Evolutionary conservation across 345 rosid genomes (phyloP).

Genomic region (Aegle marmelos): DNA sequence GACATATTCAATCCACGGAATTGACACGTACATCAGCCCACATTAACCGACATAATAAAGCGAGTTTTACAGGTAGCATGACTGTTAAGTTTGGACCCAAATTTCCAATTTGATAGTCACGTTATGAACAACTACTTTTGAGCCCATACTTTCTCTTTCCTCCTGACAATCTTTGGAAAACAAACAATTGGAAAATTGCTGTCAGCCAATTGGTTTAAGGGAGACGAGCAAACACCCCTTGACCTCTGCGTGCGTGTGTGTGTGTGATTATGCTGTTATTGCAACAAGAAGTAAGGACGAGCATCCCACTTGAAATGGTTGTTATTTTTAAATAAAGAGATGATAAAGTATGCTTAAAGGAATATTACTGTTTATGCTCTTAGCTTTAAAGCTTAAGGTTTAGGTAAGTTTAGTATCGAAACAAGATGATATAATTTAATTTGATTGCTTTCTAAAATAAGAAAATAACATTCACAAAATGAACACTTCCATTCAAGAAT

Average conservation of each 20-base stretch:
- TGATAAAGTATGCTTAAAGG: too few relatives aligned
- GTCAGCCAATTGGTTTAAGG: not conserved
- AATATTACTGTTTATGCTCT: too few relatives aligned
- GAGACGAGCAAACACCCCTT: not conserved
- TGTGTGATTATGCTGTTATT: too few relatives aligned
- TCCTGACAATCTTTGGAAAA: not conserved
- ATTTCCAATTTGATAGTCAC: too few relatives aligned
- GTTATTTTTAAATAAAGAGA: too few relatives aligned
- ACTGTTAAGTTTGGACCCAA: not conserved
- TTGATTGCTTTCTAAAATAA: too few relatives aligned
- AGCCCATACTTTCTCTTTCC: not conserved
- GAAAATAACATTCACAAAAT: not conserved
- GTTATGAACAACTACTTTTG: too few relatives aligned
- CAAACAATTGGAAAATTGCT: not conserved
- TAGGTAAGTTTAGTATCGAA: too few relatives aligned
- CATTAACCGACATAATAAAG: not conserved
- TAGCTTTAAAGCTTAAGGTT: too few relatives aligned
- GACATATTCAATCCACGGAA: not conserved
- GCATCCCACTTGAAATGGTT: not conserved
- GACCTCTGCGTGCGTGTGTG: too few relatives aligned
- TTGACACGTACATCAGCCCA: not conserved
- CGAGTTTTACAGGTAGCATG: too few relatives aligned
- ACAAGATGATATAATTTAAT: too few relatives aligned
- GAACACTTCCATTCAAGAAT: not conserved
- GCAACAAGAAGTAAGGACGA: not conserved